Evolutionary conservation across 1,284 basidiomycete genomes (phyloP).

Genomic region (Austroboletus novae-zelandiae): DNA sequence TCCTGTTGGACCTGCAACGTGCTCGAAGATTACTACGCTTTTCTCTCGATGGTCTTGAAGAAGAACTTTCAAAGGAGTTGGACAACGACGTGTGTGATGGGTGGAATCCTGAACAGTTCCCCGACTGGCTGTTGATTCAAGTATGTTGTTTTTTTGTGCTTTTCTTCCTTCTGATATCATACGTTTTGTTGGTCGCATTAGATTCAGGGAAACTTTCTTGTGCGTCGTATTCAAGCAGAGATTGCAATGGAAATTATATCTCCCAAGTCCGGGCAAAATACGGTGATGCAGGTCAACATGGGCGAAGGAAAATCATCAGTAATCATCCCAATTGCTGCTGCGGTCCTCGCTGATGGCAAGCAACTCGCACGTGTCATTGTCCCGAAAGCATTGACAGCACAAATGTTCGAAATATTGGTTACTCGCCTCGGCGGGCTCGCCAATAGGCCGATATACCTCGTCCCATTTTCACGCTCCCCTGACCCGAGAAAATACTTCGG

Average conservation of each 20-base stretch:
- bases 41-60: neutral
- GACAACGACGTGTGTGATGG: constrained; percentile 20
- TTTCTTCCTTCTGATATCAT: neutral
- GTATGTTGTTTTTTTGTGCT: constrained; percentile 16
- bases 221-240: constrained; percentile 39
- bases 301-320: constrained; percentile 58
- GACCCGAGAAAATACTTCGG: no score
- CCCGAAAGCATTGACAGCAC: constrained; percentile 40
- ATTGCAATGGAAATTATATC: constrained; percentile 50
- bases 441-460: constrained; percentile 44
- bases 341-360: constrained; percentile 40
- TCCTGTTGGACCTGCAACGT: constrained; percentile 32
- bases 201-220: constrained; percentile 43
- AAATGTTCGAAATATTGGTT: constrained; percentile 50
- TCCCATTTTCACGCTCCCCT: constrained; percentile 46
- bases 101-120: constrained; percentile 14
- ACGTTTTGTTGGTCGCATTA: constrained; percentile 11
- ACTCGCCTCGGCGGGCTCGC: constrained; percentile 43
- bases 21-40: neutral
- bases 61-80: neutral
- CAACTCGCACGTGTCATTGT: constrained; percentile 46
- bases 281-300: constrained; percentile 52
- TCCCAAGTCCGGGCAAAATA: constrained; percentile 36
- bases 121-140: constrained; percentile 49
- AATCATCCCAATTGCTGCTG: constrained; percentile 45